These are phyloP conservation scores for Lasiodiplodia gonubiensis DNA, from an alignment of 2,329 filamentous ascomycete species.

Conservation along the genomic window DNA sequence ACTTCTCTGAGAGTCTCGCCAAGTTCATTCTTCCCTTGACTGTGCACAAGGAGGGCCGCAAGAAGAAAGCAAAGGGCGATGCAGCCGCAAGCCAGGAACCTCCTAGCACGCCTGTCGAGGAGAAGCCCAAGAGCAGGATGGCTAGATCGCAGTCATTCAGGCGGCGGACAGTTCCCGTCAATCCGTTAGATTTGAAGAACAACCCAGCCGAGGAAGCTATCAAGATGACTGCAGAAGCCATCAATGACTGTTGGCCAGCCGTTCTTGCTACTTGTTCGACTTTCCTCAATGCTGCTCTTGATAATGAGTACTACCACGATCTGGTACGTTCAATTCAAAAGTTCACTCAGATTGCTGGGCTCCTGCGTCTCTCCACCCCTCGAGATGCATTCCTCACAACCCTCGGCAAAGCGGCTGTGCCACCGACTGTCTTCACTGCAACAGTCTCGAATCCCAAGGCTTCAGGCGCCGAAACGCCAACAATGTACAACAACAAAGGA, in stretches of 20 bases:
- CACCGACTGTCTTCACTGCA: constrained; percentile 67
- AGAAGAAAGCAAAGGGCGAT: constrained; percentile 47
- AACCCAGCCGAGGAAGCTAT: constrained; percentile 75
- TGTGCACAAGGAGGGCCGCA: constrained; percentile 71
- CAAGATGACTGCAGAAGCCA: constrained; percentile 77
- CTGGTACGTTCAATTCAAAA: constrained; percentile 93
- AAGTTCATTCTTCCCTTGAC: constrained; percentile 93
- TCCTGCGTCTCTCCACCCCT: constrained; percentile 82
- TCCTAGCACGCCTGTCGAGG: constrained; percentile 33
- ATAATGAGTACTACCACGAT: constrained; percentile 91
- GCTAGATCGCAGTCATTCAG: constrained; percentile 72
- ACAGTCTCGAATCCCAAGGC: constrained; percentile 43
- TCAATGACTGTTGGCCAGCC: constrained; percentile 94
- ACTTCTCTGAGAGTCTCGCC: constrained; percentile 87
- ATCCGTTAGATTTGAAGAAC: constrained; percentile 77
- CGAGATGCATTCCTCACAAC: constrained; percentile 95
- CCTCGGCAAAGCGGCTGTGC: constrained; percentile 89
- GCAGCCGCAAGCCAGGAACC: constrained; percentile 39
- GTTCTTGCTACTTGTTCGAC: constrained; percentile 94
- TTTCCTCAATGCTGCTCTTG: constrained; percentile 88
- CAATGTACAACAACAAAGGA: constrained; percentile 73
- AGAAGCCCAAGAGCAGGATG: constrained; percentile 40
- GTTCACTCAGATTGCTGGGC: constrained; percentile 90
- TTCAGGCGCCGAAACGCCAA: constrained; percentile 57
- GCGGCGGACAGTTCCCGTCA: constrained; percentile 78